phyloP scores from a whole-genome alignment of 805 yeast genomes.

The Candida bentonensis region DNA sequence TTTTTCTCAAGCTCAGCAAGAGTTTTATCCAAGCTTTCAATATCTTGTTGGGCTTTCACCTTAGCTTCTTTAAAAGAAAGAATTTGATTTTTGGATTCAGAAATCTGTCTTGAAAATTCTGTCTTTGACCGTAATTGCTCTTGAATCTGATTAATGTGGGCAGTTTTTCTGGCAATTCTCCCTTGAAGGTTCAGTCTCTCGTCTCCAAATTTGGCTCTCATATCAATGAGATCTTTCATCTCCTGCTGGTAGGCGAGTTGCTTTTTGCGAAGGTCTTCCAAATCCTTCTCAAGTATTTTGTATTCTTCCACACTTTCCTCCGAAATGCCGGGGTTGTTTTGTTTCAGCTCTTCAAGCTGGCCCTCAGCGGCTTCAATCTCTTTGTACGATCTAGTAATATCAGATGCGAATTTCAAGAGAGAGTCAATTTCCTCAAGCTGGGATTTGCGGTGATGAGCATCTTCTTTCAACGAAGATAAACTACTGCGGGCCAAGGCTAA shows the following conservation, averaged over 20 bases:
- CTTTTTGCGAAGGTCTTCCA: background rate
- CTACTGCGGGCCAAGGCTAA: background rate
- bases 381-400: constrained; percentile 13
- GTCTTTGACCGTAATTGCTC: background rate
- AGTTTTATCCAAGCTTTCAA: background rate
- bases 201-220: constrained; percentile 31
- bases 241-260: constrained; percentile 20
- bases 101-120: background rate
- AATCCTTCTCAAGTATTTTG: background rate
- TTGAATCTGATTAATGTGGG: background rate
- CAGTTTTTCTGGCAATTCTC: constrained; percentile 19
- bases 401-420: constrained; percentile 19
- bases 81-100: background rate
- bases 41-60: background rate
- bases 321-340: background rate
- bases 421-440: constrained; percentile 13
- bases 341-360: constrained; percentile 9
- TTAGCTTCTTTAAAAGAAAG: background rate
- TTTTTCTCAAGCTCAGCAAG: background rate
- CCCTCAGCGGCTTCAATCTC: constrained; percentile 15
- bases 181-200: constrained; percentile 34
- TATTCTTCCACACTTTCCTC: background rate
- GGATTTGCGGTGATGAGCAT: constrained; percentile 8
- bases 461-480: constrained; percentile 5
- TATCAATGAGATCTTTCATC: constrained; percentile 23